Percentiles rank a stretch among this genome's conserved stretches.
Conservation (phyloP, 2,329 filamentous ascomycete genomes). For the Fusarium odoratissimum region DNA sequence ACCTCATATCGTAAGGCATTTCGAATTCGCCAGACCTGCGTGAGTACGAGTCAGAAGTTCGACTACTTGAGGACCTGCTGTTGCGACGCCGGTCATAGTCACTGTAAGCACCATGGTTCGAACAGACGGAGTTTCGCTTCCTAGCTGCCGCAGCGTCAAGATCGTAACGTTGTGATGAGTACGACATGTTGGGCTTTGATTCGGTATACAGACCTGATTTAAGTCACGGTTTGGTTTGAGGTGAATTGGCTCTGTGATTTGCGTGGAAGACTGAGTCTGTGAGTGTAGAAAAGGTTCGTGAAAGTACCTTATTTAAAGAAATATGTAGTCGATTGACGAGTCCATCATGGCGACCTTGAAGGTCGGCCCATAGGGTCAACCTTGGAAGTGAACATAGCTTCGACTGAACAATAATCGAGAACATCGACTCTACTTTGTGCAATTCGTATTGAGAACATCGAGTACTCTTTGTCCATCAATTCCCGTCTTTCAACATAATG, state of each 20-base stretch:
- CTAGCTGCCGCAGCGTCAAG: conserved; percentile 6
- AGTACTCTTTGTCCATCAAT: neutral
- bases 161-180: conserved; percentile 16
- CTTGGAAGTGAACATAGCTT: neutral
- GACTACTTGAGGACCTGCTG: neutral
- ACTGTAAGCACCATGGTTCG: neutral
- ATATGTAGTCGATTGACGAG: neutral
- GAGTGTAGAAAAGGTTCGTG: neutral
- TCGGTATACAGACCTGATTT: conserved; percentile 6
- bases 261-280: neutral
- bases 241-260: neutral
- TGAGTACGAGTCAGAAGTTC: neutral
- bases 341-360: neutral
- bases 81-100: neutral
- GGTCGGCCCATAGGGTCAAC: neutral
- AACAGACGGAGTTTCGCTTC: neutral
- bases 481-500: neutral
- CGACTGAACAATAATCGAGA: neutral
- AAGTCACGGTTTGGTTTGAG: neutral
- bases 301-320: neutral
- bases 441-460: neutral
- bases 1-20: neutral
- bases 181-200: conserved; percentile 23
- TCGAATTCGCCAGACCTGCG: neutral
- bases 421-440: neutral